These are phyloP conservation scores for Russula sp. DNA, from an alignment of 768 basidiomycete species.

Conservation along the genomic window DNA sequence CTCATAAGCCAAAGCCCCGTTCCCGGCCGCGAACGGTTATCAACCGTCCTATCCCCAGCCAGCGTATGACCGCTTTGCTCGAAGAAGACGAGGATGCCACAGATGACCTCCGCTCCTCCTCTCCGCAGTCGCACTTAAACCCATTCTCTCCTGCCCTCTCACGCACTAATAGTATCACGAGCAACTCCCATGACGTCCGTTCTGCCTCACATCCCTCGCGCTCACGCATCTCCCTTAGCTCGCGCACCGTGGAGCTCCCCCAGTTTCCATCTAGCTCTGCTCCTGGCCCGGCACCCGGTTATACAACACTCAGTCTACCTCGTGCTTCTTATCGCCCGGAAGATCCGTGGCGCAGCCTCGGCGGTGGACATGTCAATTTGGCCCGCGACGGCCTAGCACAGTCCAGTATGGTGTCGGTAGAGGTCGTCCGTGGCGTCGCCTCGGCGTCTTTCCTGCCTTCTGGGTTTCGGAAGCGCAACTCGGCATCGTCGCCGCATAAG, in stretches of 20 bases:
- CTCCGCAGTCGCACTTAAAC: conserved; percentile 20
- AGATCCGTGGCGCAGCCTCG: conserved; percentile 38
- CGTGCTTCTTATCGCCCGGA: conserved; percentile 44
- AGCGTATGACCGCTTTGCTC: conserved; percentile 41
- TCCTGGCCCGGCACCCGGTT: conserved; percentile 32
- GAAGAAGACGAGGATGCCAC: conserved; percentile 42
- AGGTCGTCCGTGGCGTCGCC: conserved; percentile 58
- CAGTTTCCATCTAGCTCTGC: conserved; percentile 34
- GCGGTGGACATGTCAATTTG: conserved; percentile 62
- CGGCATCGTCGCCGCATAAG: conserved; percentile 5
- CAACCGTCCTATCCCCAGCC: conserved; percentile 31
- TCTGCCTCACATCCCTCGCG: conserved; percentile 18
- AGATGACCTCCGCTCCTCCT: conserved; percentile 24
- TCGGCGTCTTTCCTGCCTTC: conserved; percentile 19
- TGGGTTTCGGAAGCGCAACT: conserved; percentile 22
- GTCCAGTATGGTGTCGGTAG: conserved; percentile 85
- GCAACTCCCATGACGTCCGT: conserved; percentile 15
- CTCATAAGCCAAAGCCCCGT: conserved; percentile 21
- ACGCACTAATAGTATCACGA: conserved; percentile 8
- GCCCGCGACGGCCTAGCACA: conserved; percentile 76
- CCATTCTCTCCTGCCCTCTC: conserved; percentile 30
- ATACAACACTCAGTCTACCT: conserved; percentile 47
- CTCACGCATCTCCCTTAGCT: conserved; percentile 21
- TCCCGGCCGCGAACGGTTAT: conserved; percentile 29
- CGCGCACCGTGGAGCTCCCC: conserved; percentile 37